Percentiles rank a stretch among this genome's conserved stretches.
These are phyloP conservation scores for Aspergillus hortae DNA, from an alignment of 2,329 filamentous ascomycete genomes.

Conservation along the genomic window DNA sequence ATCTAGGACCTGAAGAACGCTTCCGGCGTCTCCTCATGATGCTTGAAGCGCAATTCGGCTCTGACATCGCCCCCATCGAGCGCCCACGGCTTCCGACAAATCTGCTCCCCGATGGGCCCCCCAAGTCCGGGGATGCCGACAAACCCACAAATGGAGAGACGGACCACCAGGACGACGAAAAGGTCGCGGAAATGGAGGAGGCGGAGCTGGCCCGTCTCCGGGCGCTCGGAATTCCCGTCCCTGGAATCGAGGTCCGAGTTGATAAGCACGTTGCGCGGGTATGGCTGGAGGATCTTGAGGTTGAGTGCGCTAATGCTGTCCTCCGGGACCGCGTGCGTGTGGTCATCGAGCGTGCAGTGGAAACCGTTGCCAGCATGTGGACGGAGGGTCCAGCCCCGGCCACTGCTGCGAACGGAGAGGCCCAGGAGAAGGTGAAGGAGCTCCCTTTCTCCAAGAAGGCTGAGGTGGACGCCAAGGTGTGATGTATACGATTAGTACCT, in stretches of 20 bases:
- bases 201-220: conserved; percentile 75
- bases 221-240: conserved; percentile 81
- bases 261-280: conserved; percentile 85
- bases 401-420: conserved; percentile 21
- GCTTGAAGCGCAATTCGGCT: conserved; percentile 93
- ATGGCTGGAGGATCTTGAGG: conserved; percentile 87
- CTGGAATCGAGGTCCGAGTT: conserved; percentile 79
- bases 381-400: conserved; percentile 24
- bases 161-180: conserved; percentile 40
- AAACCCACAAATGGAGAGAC: conserved; percentile 24
- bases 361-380: conserved; percentile 75
- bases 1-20: conserved; percentile 68
- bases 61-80: conserved; percentile 75
- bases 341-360: conserved; percentile 84
- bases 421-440: conserved; percentile 15
- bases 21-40: conserved; percentile 89
- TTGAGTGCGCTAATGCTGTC: conserved; percentile 77
- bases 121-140: conserved; percentile 13
- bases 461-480: conserved; percentile 23
- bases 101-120: conserved; percentile 12
- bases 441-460: conserved; percentile 13
- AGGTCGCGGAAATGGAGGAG: conserved; percentile 54
- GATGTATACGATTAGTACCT: conserved; percentile 8
- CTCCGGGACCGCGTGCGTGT: conserved; percentile 81
- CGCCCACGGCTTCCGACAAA: conserved; percentile 49